Percentiles rank a stretch among this genome's conserved stretches.
These are phyloP conservation scores for Mycena crocata DNA, from an alignment of 768 basidiomycete genomes.

Conservation along the genomic window DNA sequence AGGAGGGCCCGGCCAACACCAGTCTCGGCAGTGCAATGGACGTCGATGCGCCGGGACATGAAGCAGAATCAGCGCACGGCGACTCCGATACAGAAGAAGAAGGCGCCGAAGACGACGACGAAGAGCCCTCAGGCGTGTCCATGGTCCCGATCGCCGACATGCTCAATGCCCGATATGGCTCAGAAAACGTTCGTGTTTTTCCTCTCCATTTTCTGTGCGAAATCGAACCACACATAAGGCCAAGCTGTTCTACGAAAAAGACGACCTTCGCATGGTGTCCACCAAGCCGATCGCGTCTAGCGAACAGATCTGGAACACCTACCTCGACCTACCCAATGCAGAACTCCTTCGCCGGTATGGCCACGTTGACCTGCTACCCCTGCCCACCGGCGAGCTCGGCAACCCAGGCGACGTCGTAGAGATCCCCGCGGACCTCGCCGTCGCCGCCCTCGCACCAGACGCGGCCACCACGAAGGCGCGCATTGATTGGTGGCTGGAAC, in stretches of 20 bases:
- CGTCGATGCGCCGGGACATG: constrained; percentile 46
- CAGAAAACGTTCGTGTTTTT: constrained; percentile 76
- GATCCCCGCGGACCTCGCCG: constrained; percentile 76
- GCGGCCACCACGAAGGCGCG: constrained; percentile 60
- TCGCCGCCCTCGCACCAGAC: constrained; percentile 51
- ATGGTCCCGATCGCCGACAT: constrained; percentile 99
- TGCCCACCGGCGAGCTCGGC: constrained; percentile 62
- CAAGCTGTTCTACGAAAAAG: constrained; percentile 83
- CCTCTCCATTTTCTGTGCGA: constrained; percentile 6
- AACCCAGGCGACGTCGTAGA: constrained; percentile 89
- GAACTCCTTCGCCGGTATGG: constrained; percentile 96
- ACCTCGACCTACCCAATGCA: constrained; percentile 91
- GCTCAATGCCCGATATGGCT: constrained; percentile 88
- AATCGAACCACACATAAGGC: constrained; percentile 61
- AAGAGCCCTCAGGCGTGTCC: constrained; percentile 61
- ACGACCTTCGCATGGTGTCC: constrained; percentile 80
- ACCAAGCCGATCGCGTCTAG: constrained; percentile 80
- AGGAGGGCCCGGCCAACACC: constrained; percentile 39
- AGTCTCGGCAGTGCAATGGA: constrained; percentile 56
- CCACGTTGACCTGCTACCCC: constrained; percentile 82
- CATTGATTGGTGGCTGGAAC: constrained; percentile 95
- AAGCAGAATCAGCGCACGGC: constrained; percentile 34
- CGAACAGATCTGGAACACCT: constrained; percentile 97
- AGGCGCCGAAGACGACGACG: constrained; percentile 50
- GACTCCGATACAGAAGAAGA: constrained; percentile 44